A percentile compares a stretch with the other conserved stretches of the same genome.
These are phyloP conservation scores for Phialemoniopsis sp. DNA, from an alignment of 2,329 filamentous ascomycete species.

Conservation along the genomic window DNA sequence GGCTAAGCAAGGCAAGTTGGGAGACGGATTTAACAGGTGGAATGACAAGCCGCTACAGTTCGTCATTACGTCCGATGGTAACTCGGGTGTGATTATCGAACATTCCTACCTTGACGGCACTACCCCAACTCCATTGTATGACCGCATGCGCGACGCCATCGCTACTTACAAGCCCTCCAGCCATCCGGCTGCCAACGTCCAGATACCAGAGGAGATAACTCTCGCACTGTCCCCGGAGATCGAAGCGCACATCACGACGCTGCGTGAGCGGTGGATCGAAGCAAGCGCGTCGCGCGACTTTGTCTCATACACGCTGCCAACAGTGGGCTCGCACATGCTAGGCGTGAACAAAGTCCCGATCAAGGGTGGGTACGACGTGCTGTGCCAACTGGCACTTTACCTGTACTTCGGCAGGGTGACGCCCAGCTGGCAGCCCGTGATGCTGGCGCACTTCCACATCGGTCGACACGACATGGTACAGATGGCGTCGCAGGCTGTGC, in stretches of 20 bases:
- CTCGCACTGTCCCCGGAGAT: no score
- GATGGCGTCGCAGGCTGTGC: slow-evolving; percentile 3
- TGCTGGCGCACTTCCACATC: slow-evolving; percentile 11
- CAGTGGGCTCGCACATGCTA: no score
- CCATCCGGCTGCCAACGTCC: not conserved
- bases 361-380: slow-evolving; percentile 9
- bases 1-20: slow-evolving; percentile 9
- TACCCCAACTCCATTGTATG: slow-evolving; percentile 4
- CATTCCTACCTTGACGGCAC: slow-evolving; percentile 14
- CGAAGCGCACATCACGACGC: no score
- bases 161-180: slow-evolving; percentile 2
- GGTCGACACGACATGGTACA: slow-evolving; percentile 12
- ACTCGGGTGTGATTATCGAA: slow-evolving; percentile 12
- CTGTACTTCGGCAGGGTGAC: slow-evolving; percentile 7
- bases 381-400: slow-evolving; percentile 8
- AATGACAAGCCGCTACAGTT: slow-evolving; percentile 17
- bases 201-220: slow-evolving; percentile 10
- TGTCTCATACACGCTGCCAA: no score
- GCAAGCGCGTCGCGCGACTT: no score
- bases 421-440: slow-evolving; percentile 8
- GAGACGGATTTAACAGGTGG: slow-evolving; percentile 18
- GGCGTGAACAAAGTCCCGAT: no score
- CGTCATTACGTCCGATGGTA: slow-evolving; percentile 14
- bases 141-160: slow-evolving; percentile 2
- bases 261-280: no score